A percentile compares a stretch with the other conserved stretches of the same genome.
These are phyloP conservation scores for Didymella exigua DNA, from an alignment of 2,329 filamentous ascomycete species.

Conservation along the genomic window DNA sequence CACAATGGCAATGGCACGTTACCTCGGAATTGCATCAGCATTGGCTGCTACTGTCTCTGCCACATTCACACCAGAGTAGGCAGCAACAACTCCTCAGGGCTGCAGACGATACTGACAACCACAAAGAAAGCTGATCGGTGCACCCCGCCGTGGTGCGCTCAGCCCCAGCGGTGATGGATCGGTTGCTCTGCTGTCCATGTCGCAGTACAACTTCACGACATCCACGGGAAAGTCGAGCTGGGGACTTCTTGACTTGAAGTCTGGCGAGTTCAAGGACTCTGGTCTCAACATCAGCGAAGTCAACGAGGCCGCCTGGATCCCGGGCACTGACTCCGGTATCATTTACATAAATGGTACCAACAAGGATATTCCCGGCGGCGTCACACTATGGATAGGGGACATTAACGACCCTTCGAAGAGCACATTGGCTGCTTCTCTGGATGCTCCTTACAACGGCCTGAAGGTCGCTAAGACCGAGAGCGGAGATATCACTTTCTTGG, in stretches of 20 bases:
- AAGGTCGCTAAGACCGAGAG: slow-evolving; percentile 53
- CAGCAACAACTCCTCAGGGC: background rate
- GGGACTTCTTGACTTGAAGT: slow-evolving; percentile 41
- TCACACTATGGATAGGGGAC: slow-evolving; percentile 46
- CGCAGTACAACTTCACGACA: slow-evolving; percentile 78
- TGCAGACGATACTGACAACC: slow-evolving; percentile 7
- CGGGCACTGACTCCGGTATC: slow-evolving; percentile 55
- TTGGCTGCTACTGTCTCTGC: slow-evolving; percentile 42
- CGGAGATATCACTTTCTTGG: slow-evolving; percentile 53
- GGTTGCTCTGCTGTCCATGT: slow-evolving; percentile 69
- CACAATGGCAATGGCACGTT: slow-evolving; percentile 44
- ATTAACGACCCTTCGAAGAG: slow-evolving; percentile 35
- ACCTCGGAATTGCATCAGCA: slow-evolving; percentile 39
- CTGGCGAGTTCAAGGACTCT: slow-evolving; percentile 40
- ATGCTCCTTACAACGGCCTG: slow-evolving; percentile 57
- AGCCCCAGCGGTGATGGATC: slow-evolving; percentile 70
- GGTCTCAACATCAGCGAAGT: slow-evolving; percentile 42
- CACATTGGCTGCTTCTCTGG: slow-evolving; percentile 48
- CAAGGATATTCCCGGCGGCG: slow-evolving; percentile 55
- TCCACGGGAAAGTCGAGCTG: slow-evolving; percentile 67
- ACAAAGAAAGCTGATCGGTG: slow-evolving; percentile 62
- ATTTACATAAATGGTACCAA: slow-evolving; percentile 69
- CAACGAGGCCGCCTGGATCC: slow-evolving; percentile 44
- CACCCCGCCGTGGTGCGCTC: slow-evolving; percentile 72
- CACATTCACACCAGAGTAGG: slow-evolving; percentile 46